A percentile compares a stretch with the other conserved stretches of the same genome.
These are phyloP conservation scores for Tolypocladium tropicale DNA, from an alignment of 2,329 filamentous ascomycete genomes.

Conservation along the genomic window DNA sequence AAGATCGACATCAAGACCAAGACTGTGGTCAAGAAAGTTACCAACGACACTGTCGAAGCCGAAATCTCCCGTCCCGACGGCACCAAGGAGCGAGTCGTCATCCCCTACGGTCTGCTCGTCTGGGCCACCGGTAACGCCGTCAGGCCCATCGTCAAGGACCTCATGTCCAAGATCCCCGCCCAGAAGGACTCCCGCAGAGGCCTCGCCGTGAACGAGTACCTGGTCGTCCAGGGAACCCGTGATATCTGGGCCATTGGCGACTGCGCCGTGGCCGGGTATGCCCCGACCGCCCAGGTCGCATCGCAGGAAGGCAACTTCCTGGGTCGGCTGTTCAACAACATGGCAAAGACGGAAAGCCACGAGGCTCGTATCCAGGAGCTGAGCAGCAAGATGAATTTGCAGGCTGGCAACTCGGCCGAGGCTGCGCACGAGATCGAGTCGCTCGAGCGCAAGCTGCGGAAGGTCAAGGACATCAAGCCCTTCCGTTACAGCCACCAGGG, in stretches of 20 bases:
- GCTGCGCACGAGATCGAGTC: conserved; percentile 67
- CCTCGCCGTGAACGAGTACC: conserved; percentile 95
- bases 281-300: conserved; percentile 93
- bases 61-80: conserved; percentile 75
- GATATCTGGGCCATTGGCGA: conserved; percentile 98
- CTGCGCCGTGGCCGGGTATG: conserved; percentile 95
- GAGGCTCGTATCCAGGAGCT: conserved; percentile 67
- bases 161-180: conserved; percentile 84
- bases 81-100: conserved; percentile 67
- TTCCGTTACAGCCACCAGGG: conserved; percentile 99
- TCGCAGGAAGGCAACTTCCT: conserved; percentile 93
- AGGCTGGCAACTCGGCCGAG: conserved; percentile 57
- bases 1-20: conserved; percentile 96
- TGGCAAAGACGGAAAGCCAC: conserved; percentile 85
- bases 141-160: conserved; percentile 78
- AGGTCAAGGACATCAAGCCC: conserved; percentile 89
- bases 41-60: conserved; percentile 84
- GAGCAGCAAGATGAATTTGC: conserved; percentile 48
- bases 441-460: conserved; percentile 75
- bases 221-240: conserved; percentile 92
- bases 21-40: conserved; percentile 98
- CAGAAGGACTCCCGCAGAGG: conserved; percentile 93
- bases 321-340: conserved; percentile 93
- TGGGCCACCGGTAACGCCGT: conserved; percentile 98
- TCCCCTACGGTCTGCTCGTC: conserved; percentile 91